Percentiles rank a stretch among this genome's conserved stretches.
phyloP scores from a whole-genome alignment of 1,284 basidiomycete species.

The Irpex sp. region DNA sequence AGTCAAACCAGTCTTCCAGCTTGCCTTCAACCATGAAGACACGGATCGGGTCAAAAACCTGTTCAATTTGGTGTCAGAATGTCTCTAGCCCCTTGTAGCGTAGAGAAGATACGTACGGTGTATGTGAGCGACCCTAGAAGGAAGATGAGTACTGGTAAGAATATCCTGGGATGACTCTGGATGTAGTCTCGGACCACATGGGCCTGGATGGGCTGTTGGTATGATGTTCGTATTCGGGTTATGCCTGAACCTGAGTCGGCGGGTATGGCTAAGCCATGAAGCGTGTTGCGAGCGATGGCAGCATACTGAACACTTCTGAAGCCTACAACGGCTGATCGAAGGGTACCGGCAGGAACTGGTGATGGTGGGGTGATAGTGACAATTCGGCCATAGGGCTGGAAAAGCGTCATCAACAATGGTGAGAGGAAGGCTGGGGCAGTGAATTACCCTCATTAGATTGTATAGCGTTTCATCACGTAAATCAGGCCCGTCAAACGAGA shows the following conservation, averaged over 20 bases:
- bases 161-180: constrained; percentile 80
- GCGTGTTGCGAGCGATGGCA: constrained; percentile 80
- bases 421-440: neutral
- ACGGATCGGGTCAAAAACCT: constrained; percentile 93
- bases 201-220: constrained; percentile 73
- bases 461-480: constrained; percentile 77
- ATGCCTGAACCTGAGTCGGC: constrained; percentile 25
- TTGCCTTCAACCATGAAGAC: constrained; percentile 83
- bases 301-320: constrained; percentile 70
- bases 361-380: constrained; percentile 60
- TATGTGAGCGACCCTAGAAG: constrained; percentile 87
- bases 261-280: constrained; percentile 66
- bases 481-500: constrained; percentile 88
- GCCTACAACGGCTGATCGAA: constrained; percentile 61
- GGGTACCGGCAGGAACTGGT: constrained; percentile 64
- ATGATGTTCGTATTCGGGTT: constrained; percentile 66
- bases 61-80: neutral
- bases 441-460: constrained; percentile 61
- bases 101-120: constrained; percentile 53
- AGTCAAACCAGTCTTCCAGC: constrained; percentile 81
- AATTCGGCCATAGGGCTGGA: constrained; percentile 83
- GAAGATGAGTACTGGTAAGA: constrained; percentile 84
- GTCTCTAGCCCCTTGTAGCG: constrained; percentile 2
- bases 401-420: constrained; percentile 10
- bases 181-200: constrained; percentile 85